Evolutionary conservation across 345 rosid genomes (phyloP), one percentile per base, ranked within the genome.

Genomic region (Sisymbrium altissimum): DNA sequence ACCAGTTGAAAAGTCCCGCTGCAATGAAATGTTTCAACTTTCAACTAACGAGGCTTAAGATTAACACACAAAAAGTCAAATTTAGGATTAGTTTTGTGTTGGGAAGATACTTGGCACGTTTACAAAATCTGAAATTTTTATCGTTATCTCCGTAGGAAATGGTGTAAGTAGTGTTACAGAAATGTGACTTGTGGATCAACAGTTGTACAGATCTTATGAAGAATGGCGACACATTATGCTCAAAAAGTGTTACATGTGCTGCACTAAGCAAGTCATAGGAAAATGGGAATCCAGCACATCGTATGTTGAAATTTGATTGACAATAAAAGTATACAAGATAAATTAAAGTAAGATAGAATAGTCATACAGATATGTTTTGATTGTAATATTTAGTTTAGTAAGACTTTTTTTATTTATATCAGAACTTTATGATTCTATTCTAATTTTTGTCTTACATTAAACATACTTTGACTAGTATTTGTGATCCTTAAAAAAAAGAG

Each of bases 371-470:
- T 27, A 27, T 27, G 19, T 44, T 17, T 7, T 45, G 9, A n/a
- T 46, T 46, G 25, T 17, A 46, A 17, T 52, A 52, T 0, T 25
- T n/a, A 3, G 40, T 29, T 10, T 17, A 30, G 14, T n/a, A 65
- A 65, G 19, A 49, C 3, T 1, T 23, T 19, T 49, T 33, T 18
- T n/a, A n/a, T n/a, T 48, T 19, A 48, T 12, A 43, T 18, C 32
- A 30, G 55, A 43, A 70, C 27, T 15, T 21, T 18, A 64, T 45
- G 18, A 58, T 35, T 5, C n/a, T 8, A 33, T n/a, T 48, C 15
- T 41, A 71, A 49, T 7, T 71, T n/a, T 61, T 60, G 75, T 61
- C 68, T 59, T 23, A 5, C 38, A n/a, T 69, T 32, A 44, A 69
- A 30, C 44, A 43, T 30, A 19, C 8, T 8, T 71, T 46, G 75